Percentiles rank a stretch among this genome's conserved stretches.
These are phyloP conservation scores for Ceriops tagal DNA, from an alignment of 345 rosid species.

Conservation along the genomic window DNA sequence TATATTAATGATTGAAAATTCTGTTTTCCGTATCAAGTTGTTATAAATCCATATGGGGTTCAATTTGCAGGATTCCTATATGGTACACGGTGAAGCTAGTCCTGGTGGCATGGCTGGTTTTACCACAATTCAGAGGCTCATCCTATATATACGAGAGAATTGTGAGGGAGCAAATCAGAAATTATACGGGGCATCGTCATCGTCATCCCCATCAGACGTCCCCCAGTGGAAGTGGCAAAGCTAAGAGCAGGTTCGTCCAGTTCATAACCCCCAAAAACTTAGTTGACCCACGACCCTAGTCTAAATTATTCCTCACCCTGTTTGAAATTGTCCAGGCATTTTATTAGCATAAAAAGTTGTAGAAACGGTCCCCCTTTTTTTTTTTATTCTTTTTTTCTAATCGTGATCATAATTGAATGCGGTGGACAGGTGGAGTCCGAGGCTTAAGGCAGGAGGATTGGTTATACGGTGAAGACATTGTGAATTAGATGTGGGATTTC, in stretches of 20 bases:
- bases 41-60: background rate
- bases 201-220: constrained; percentile 11
- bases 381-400: too few species aligned
- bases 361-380: too few species aligned
- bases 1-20: too few species aligned
- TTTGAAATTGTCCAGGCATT: too few species aligned
- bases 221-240: constrained; percentile 6
- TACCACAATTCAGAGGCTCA: constrained; percentile 72
- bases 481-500: background rate
- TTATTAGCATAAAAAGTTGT: too few species aligned
- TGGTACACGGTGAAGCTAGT: constrained; percentile 71
- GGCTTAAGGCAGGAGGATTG: constrained; percentile 10
- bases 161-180: constrained; percentile 53
- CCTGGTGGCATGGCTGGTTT: constrained; percentile 68
- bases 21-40: background rate
- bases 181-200: constrained; percentile 17
- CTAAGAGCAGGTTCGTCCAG: constrained; percentile 28
- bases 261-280: constrained; percentile 29
- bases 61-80: constrained; percentile 58
- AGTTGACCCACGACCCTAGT: background rate
- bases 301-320: too few species aligned
- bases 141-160: constrained; percentile 61
- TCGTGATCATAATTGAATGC: background rate
- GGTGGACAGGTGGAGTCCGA: constrained; percentile 34
- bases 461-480: too few species aligned